Percentiles rank a stretch among this genome's conserved stretches.
These are phyloP conservation scores for Aschersonia sp. DNA, from an alignment of 2,329 filamentous ascomycete genomes.

Conservation along the genomic window DNA sequence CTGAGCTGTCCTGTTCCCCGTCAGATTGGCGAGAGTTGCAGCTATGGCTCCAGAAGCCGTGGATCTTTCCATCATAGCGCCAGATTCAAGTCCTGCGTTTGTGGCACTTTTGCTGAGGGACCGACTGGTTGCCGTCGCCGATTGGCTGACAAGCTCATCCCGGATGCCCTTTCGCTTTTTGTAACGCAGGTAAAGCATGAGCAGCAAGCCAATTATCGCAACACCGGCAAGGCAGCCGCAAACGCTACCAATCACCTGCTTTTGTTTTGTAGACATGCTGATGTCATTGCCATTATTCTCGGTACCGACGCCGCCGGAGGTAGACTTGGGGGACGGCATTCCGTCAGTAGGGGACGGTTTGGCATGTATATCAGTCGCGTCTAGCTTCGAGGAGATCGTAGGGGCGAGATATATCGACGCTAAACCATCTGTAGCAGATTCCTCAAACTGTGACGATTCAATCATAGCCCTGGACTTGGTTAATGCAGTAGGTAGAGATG, in stretches of 20 bases:
- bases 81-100: slow-evolving; percentile 12
- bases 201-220: slow-evolving; percentile 38
- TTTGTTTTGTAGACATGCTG: slow-evolving; percentile 16
- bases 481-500: too few species aligned
- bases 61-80: slow-evolving; percentile 31
- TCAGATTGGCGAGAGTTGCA: slow-evolving; percentile 30
- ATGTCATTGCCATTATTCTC: slow-evolving; percentile 5
- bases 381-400: too few species aligned
- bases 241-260: slow-evolving; percentile 38
- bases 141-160: slow-evolving; percentile 25
- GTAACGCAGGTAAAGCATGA: slow-evolving; percentile 39
- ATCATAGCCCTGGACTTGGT: too few species aligned
- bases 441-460: too few species aligned
- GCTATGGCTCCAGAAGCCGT: slow-evolving; percentile 23
- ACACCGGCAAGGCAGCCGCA: slow-evolving; percentile 43
- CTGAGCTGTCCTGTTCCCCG: slow-evolving; percentile 21
- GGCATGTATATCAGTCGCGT: too few species aligned
- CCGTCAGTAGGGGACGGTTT: background rate
- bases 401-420: too few species aligned
- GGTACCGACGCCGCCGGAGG: background rate
- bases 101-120: slow-evolving; percentile 5
- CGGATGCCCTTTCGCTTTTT: slow-evolving; percentile 34
- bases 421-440: too few species aligned
- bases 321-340: background rate
- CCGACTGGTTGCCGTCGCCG: slow-evolving; percentile 9